Conservation (phyloP, 208 protist species). For the Leishmania guyanensis region DNA sequence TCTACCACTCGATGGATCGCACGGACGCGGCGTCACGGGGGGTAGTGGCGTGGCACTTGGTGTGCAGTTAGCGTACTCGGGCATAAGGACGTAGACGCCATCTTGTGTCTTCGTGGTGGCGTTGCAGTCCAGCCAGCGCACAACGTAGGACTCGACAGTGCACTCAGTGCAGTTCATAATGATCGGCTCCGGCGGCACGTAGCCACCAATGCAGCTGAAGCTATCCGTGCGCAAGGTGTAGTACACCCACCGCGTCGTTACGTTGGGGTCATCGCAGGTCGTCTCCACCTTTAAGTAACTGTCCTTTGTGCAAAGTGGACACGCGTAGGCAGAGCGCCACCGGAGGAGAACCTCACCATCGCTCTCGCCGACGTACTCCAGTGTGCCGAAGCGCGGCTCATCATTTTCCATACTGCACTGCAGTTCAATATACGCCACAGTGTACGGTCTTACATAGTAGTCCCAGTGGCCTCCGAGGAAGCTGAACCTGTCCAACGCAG, state of each 20-base stretch:
- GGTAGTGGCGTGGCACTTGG: neutral
- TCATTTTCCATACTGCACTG: neutral
- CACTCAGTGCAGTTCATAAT: slow-evolving; percentile 6
- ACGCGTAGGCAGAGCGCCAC: slow-evolving; percentile 16
- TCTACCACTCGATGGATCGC: neutral
- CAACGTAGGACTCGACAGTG: neutral
- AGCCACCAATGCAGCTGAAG: neutral
- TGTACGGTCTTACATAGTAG: neutral
- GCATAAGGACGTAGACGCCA: slow-evolving; percentile 7
- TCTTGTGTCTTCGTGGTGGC: neutral
- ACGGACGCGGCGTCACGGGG: neutral
- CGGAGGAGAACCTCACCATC: neutral
- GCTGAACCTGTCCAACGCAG: neutral
- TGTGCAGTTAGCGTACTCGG: slow-evolving; percentile 3
- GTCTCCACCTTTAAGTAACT: neutral
- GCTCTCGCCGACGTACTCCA: neutral
- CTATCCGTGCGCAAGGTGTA: neutral
- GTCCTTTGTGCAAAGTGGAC: slow-evolving; percentile 6
- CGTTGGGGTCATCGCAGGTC: neutral
- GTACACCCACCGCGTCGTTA: slow-evolving; percentile 4
- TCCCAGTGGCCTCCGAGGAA: neutral
- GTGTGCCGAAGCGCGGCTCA: neutral
- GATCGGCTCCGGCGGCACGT: neutral
- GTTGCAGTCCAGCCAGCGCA: slow-evolving; percentile 19
- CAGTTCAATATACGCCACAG: neutral